Evolutionary conservation across 2,329 filamentous ascomycete genomes (phyloP), one percentile per base, ranked within the genome.

Genomic region (Sclerotinia nivalis): DNA sequence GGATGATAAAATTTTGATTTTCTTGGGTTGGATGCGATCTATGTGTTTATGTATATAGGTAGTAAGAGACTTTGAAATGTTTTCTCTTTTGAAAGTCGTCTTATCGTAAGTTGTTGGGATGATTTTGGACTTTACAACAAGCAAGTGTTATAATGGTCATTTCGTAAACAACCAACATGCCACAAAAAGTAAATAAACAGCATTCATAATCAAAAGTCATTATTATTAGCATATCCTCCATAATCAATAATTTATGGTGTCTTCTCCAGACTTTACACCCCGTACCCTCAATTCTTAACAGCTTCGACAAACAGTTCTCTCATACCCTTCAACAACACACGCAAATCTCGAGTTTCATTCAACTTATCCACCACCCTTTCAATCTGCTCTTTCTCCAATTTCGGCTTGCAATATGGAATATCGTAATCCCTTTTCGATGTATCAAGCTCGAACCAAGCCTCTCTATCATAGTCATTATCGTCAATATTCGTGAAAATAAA

Each of bases 391-490:
- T 86, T 84, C 78, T 96, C 92, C 73, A 97, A 82, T 81, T 93
- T 95, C 18, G 96, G 96, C 78, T 91, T 86, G 76, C 90, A 91
- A 75, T 92, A 90, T 71, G 89, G 86, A 50, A 98, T 91, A 73
- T 92, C 91, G 80, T 97, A 98, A 76, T 97, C 94, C 71, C 92
- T 85, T 73, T 88, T 88, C 49, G 89, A 88, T 59, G 92, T 97
- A 74, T 91, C 89, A 70, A 99, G 83, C 82, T 98, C 95, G 78
- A 99, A 98, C 89, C 92, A 96, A 20, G 92, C 93, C 82, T 98
- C 94, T 71, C 89, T 86, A 75, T 94, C 92, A 90, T 92, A 94
- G 78, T 96, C 90, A 76, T 89, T 88, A 82, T 97, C 93, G 78
- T 96, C 89, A 59, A 98, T 84, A 79, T 96, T 92, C 40, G 89